Conservation (phyloP, 441 rosid species). For the Erodium moschatum region DNA sequence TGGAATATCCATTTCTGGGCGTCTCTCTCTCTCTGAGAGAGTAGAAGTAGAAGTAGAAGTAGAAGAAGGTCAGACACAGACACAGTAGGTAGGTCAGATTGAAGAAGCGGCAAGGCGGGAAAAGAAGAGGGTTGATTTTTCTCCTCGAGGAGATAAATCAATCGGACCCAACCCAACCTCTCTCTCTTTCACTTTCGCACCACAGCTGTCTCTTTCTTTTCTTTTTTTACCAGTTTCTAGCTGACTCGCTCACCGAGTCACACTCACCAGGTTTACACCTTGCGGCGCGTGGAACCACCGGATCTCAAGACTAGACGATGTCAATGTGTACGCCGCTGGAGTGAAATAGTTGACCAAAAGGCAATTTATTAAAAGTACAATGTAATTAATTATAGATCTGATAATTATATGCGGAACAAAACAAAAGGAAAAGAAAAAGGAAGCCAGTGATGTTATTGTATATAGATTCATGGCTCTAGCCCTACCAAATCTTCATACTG, state of each 20-base stretch:
- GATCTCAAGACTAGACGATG: neutral
- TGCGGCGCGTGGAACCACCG: neutral
- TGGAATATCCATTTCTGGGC: neutral
- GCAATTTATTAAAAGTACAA: neutral
- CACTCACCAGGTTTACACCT: too few species aligned
- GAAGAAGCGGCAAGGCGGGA: conserved; percentile 6
- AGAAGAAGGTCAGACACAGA: too few species aligned
- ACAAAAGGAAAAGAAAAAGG: neutral
- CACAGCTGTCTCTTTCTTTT: neutral
- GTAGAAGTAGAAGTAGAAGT: neutral
- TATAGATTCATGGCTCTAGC: neutral
- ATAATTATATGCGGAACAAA: neutral
- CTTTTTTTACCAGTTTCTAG: neutral
- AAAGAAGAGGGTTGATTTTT: conserved; percentile 4
- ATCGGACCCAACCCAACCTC: neutral
- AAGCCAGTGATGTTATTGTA: too few species aligned
- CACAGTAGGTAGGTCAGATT: neutral
- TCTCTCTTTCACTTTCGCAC: neutral
- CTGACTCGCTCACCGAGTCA: too few species aligned
- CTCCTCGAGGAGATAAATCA: conserved; percentile 1
- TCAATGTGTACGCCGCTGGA: neutral
- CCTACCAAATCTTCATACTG: too few species aligned
- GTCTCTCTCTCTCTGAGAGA: neutral
- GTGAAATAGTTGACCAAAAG: neutral
- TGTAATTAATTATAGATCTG: neutral